Percentiles rank a stretch among this genome's conserved stretches.
phyloP scores from a whole-genome alignment of 1,284 basidiomycete genomes.

The Sanghuangporus weigelae region DNA sequence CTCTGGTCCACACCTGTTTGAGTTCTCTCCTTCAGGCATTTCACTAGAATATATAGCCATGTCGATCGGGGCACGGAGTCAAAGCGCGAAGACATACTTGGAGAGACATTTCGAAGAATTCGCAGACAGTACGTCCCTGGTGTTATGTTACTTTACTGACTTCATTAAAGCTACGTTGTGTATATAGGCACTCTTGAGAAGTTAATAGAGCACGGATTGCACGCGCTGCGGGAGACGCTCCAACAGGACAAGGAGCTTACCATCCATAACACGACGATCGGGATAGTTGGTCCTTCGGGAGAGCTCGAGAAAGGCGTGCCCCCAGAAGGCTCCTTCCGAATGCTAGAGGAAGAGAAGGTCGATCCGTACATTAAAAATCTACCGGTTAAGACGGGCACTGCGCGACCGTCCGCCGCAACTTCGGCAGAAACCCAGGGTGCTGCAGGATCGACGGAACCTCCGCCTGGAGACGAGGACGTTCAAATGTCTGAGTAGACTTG shows the following conservation, averaged over 20 bases:
- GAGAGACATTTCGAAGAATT: slow-evolving; percentile 93
- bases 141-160: background rate
- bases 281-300: slow-evolving; percentile 75
- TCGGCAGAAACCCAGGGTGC: slow-evolving; percentile 28
- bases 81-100: slow-evolving; percentile 98
- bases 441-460: slow-evolving; percentile 26
- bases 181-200: slow-evolving; percentile 66
- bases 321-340: slow-evolving; percentile 62
- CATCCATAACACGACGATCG: slow-evolving; percentile 88
- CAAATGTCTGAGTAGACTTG: slow-evolving; percentile 63
- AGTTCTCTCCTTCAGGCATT: slow-evolving; percentile 96
- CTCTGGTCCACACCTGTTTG: slow-evolving; percentile 94
- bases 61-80: slow-evolving; percentile 96
- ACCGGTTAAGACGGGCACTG: slow-evolving; percentile 53
- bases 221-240: slow-evolving; percentile 89
- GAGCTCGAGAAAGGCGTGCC: slow-evolving; percentile 48
- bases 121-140: slow-evolving; percentile 58
- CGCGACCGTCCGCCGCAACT: slow-evolving; percentile 29
- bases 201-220: slow-evolving; percentile 86
- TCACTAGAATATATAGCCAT: slow-evolving; percentile 99
- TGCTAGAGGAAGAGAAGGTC: slow-evolving; percentile 73
- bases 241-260: slow-evolving; percentile 97
- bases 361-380: slow-evolving; percentile 69
- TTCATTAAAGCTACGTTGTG: background rate
- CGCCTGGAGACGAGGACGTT: slow-evolving; percentile 62